Conservation (phyloP, 192 early-diverging fungal genomes). For the Diversispora epigaea region DNA sequence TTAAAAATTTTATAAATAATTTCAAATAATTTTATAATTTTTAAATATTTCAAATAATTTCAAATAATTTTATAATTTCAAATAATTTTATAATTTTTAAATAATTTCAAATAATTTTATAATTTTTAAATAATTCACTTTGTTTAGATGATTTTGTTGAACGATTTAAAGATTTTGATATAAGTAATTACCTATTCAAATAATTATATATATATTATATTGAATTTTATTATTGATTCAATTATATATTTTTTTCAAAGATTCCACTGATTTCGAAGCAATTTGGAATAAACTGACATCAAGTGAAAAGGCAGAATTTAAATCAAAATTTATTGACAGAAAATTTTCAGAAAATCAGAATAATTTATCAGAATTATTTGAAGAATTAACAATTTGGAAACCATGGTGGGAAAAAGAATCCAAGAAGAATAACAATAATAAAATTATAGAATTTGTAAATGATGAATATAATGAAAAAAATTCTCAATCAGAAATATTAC, state of each 20-base stretch:
- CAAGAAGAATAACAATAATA: background rate
- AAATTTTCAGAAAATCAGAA: background rate
- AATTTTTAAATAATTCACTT: background rate
- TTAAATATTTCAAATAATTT: background rate
- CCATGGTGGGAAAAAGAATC: conserved; percentile 26
- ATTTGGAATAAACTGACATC: conserved; percentile 51
- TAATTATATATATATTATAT: background rate
- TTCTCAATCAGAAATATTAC: background rate
- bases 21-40: background rate
- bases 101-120: background rate
- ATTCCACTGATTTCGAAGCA: conserved; percentile 42
- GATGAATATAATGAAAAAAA: background rate
- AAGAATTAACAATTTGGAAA: conserved; percentile 28
- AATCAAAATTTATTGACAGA: conserved; percentile 32
- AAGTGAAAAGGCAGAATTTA: conserved; percentile 52
- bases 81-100: background rate
- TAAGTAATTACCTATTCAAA: conserved; percentile 29
- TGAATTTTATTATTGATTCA: conserved; percentile 25
- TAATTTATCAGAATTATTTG: background rate
- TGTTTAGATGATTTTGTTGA: conserved; percentile 40
- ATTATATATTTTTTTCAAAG: conserved; percentile 42
- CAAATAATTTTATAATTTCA: background rate
- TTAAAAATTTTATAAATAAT: conserved; percentile 1
- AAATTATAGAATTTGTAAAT: background rate
- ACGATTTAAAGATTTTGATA: conserved; percentile 45